phyloP scores from a whole-genome alignment of 2,329 filamentous ascomycete genomes.

The Diaporthe caulivora region DNA sequence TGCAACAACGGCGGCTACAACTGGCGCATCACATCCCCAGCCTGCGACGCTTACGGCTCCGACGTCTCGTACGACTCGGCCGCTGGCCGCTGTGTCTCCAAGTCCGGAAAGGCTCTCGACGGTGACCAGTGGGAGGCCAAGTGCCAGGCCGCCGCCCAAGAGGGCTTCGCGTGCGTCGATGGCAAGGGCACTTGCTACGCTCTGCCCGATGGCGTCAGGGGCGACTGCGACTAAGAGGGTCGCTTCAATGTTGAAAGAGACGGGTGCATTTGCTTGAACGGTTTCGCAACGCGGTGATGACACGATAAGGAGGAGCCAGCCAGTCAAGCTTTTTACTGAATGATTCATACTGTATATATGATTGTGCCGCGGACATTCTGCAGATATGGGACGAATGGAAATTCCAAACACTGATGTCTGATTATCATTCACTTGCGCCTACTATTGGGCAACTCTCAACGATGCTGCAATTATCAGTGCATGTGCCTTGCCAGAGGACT shows the following conservation, averaged over 20 bases:
- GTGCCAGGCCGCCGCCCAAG: conserved; percentile 40
- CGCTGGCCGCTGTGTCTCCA: conserved; percentile 40
- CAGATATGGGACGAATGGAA: conserved; percentile 30
- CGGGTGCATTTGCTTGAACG: not conserved
- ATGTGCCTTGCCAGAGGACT: not conserved
- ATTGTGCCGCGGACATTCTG: conserved; percentile 26
- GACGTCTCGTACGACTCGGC: conserved; percentile 38
- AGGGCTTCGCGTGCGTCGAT: conserved; percentile 42
- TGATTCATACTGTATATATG: conserved; percentile 31
- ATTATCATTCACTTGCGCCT: not conserved
- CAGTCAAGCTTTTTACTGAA: conserved; percentile 21
- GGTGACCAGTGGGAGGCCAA: conserved; percentile 41
- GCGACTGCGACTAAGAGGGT: conserved; percentile 31
- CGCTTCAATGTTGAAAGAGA: not conserved
- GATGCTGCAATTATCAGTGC: too few species aligned
- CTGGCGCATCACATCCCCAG: conserved; percentile 43
- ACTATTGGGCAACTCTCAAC: too few species aligned
- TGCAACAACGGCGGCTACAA: conserved; percentile 45
- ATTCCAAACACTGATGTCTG: not conserved
- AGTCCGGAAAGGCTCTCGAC: conserved; percentile 35
- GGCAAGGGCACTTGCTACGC: conserved; percentile 43
- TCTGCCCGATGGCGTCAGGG: conserved; percentile 31
- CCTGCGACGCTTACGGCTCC: conserved; percentile 40
- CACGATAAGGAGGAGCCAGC: conserved; percentile 8
- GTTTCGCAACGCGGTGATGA: not conserved